Evolutionary conservation across 108 stramenopile species (phyloP).

Genomic region (Cyclostephanos tholiformis): DNA sequence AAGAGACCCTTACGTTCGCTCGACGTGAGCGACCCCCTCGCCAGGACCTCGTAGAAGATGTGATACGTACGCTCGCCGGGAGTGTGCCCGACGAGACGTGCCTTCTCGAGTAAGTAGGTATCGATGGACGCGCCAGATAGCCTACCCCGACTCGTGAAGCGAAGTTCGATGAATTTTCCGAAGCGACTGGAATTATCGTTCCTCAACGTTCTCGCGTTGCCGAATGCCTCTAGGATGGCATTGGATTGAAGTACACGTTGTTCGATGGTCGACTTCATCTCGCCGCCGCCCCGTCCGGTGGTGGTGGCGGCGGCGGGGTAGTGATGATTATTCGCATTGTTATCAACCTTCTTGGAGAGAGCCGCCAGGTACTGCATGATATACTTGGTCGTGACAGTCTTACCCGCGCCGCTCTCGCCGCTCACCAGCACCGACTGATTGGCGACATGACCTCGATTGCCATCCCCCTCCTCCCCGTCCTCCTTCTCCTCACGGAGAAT

Average conservation of each 20-base stretch:
- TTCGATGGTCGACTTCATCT: constrained; percentile 49
- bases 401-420: constrained; percentile 87
- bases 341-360: constrained; percentile 53
- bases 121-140: constrained; percentile 77
- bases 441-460: background rate
- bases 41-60: constrained; percentile 86
- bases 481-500: constrained; percentile 11
- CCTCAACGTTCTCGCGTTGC: constrained; percentile 80
- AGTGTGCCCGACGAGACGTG: constrained; percentile 68
- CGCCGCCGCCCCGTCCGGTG: constrained; percentile 1
- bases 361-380: constrained; percentile 85
- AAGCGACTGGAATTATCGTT: constrained; percentile 93
- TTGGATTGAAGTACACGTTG: constrained; percentile 77
- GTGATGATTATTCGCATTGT: background rate
- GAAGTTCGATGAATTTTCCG: constrained; percentile 93
- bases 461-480: constrained; percentile 9
- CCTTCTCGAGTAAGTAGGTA: constrained; percentile 86
- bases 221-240: constrained; percentile 88
- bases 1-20: constrained; percentile 29
- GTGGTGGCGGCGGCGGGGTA: no score
- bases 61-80: constrained; percentile 91
- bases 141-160: constrained; percentile 58
- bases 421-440: constrained; percentile 72
- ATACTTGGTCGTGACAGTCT: constrained; percentile 87
- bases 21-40: constrained; percentile 17